Conservation (phyloP, 2,329 filamentous ascomycete species). For the Calycina marina region DNA sequence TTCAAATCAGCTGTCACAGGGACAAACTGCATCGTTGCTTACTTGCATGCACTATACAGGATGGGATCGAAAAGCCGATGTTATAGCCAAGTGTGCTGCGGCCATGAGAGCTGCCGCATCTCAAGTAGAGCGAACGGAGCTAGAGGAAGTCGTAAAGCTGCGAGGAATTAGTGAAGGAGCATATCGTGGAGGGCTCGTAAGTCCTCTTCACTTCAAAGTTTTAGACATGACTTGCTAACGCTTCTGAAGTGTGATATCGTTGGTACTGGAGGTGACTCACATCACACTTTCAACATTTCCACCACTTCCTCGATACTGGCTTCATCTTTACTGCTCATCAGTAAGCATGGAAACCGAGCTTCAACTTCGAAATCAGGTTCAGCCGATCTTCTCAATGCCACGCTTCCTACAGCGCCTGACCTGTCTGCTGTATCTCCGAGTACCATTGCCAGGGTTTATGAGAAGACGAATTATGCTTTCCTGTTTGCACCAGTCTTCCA, state of each 20-base stretch:
- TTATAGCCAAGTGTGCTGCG: constrained; percentile 70
- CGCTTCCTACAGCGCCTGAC: constrained; percentile 56
- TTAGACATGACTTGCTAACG: no score
- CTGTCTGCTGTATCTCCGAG: constrained; percentile 59
- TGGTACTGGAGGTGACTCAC: constrained; percentile 87
- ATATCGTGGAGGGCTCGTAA: constrained; percentile 73
- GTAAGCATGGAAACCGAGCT: constrained; percentile 92
- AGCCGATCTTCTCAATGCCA: constrained; percentile 73
- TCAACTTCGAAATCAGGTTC: constrained; percentile 93
- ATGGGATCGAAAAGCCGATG: constrained; percentile 69
- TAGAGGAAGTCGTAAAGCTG: constrained; percentile 45
- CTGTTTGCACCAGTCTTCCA: constrained; percentile 94
- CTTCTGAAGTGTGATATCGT: constrained; percentile 67
- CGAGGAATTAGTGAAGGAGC: constrained; percentile 51
- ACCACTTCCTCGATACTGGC: constrained; percentile 90
- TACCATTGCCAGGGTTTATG: constrained; percentile 61
- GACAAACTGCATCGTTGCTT: constrained; percentile 74
- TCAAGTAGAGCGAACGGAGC: constrained; percentile 47
- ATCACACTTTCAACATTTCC: constrained; percentile 97
- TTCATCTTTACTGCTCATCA: constrained; percentile 69
- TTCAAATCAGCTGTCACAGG: constrained; percentile 74
- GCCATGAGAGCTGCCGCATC: constrained; percentile 74
- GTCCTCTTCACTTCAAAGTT: constrained; percentile 20
- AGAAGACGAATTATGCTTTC: constrained; percentile 79
- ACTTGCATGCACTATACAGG: constrained; percentile 87